Evolutionary conservation across 768 basidiomycete species (phyloP).

Genomic region (Coprinopsis sp.): DNA sequence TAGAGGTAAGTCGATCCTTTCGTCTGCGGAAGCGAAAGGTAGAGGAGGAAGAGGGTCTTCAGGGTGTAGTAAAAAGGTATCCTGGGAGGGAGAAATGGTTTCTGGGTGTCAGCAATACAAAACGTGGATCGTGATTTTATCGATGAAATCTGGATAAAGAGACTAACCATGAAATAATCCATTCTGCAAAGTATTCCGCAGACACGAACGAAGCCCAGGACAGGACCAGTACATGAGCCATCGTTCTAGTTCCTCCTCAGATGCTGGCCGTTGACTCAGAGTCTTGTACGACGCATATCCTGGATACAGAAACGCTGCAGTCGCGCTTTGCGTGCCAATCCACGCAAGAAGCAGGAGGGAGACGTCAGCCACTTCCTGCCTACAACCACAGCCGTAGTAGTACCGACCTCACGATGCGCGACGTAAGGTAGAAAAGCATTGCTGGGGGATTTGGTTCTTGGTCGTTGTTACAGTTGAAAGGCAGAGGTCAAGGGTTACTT

Average conservation of each 20-base stretch:
- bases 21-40: conserved; percentile 86
- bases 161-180: conserved; percentile 80
- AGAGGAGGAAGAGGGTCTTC: conserved; percentile 83
- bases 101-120: background rate
- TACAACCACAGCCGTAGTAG: background rate
- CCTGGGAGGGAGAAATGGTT: conserved; percentile 38
- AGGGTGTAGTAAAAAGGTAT: conserved; percentile 83
- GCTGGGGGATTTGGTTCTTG: background rate
- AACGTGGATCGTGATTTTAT: background rate
- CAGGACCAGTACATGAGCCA: conserved; percentile 99
- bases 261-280: conserved; percentile 79
- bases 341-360: background rate
- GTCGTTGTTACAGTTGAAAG: background rate
- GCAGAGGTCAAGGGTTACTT: background rate
- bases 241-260: conserved; percentile 79
- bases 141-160: background rate
- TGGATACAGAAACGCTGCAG: conserved; percentile 81
- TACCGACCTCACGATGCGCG: conserved; percentile 44
- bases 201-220: conserved; percentile 77
- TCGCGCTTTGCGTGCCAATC: conserved; percentile 40
- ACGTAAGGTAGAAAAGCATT: conserved; percentile 50
- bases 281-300: conserved; percentile 97
- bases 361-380: background rate
- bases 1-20: conserved; percentile 87
- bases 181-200: conserved; percentile 80